Evolutionary conservation across 768 basidiomycete species (phyloP).

Genomic region (Stropharia rugosoannulata): DNA sequence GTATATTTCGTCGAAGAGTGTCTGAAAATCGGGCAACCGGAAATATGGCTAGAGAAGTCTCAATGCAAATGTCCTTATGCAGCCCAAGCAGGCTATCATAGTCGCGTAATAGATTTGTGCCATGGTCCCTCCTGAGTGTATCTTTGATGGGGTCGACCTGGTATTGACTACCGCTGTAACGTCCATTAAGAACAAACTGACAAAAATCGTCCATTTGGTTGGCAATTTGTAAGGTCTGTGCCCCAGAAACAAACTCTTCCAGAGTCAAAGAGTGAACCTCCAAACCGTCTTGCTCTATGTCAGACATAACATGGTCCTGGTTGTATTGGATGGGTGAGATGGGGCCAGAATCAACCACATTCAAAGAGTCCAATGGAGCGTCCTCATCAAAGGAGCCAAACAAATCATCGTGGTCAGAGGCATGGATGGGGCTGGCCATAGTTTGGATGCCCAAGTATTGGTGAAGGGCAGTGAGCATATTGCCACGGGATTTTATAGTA

Average conservation of each 20-base stretch:
- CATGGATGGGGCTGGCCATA: no score
- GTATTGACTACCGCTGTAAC: conserved; percentile 3
- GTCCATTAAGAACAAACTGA: conserved; percentile 17
- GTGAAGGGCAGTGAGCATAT: no score
- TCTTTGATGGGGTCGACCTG: conserved; percentile 17
- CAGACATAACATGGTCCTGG: background rate
- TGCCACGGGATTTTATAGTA: no score
- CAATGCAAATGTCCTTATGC: conserved; percentile 8
- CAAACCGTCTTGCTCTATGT: no score
- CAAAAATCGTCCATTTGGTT: conserved; percentile 5
- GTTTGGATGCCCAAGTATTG: no score
- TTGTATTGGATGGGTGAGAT: background rate
- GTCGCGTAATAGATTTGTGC: conserved; percentile 7
- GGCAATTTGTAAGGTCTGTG: background rate
- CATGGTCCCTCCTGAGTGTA: background rate
- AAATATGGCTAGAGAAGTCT: conserved; percentile 6
- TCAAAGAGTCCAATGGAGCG: background rate
- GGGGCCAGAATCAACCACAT: background rate
- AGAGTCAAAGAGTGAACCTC: background rate
- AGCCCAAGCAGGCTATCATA: conserved; percentile 24
- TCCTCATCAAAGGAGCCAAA: no score
- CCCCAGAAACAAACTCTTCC: background rate
- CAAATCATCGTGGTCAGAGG: no score
- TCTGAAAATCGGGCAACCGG: conserved; percentile 14
- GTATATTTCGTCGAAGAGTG: conserved; percentile 16